Conservation (phyloP, 148 eudicot species). For the Arbutus unedo region DNA sequence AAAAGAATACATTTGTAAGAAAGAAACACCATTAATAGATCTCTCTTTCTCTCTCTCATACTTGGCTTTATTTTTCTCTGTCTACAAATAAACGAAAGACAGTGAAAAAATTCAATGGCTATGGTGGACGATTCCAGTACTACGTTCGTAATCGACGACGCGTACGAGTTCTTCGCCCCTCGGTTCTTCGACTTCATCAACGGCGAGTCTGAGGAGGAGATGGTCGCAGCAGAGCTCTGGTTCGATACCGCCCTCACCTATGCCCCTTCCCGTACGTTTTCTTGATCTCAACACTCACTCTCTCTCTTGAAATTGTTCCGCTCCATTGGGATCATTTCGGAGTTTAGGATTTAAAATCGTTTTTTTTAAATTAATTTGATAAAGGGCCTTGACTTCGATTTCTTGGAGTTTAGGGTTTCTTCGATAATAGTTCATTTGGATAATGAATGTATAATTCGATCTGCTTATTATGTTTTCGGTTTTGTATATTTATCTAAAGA, state of each 20-base stretch:
- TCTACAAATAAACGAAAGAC: neutral
- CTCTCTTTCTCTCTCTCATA: neutral
- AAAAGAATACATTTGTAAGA: neutral
- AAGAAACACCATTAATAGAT: neutral
- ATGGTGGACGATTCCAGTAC: constrained; percentile 34
- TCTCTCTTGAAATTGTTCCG: neutral
- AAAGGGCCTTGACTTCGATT: neutral
- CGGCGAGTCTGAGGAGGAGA: constrained; percentile 66
- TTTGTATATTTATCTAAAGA: neutral
- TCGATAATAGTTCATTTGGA: constrained; percentile 1
- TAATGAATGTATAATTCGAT: neutral
- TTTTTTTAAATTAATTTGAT: neutral
- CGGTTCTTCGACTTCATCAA: constrained; percentile 63
- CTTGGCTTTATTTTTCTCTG: neutral
- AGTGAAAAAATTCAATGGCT: constrained; percentile 17
- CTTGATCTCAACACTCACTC: neutral
- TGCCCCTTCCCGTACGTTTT: constrained; percentile 82
- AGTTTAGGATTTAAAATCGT: neutral
- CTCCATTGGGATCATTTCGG: neutral
- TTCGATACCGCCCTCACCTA: constrained; percentile 57
- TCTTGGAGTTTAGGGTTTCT: constrained; percentile 2
- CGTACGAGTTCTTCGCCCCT: constrained; percentile 82
- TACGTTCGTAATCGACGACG: constrained; percentile 51
- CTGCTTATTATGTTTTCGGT: neutral
- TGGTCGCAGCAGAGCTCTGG: constrained; percentile 69